These are phyloP conservation scores for Saussurea involucrata DNA, from an alignment of 129 eudicot species.

Conservation along the genomic window DNA sequence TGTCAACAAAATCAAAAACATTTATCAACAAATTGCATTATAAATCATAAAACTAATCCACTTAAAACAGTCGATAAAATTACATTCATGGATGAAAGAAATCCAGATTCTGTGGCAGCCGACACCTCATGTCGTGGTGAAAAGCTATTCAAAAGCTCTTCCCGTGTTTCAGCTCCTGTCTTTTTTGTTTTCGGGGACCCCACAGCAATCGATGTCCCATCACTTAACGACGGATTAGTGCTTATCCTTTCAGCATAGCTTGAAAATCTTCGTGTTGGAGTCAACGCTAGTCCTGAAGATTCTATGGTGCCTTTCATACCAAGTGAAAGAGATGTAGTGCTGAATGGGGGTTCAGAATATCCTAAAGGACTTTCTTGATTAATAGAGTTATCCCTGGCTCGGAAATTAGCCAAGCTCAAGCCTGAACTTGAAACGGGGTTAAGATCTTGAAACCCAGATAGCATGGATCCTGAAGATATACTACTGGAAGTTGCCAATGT, in stretches of 20 bases:
- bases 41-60: background rate
- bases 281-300: slow-evolving; percentile 44
- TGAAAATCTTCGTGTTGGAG: slow-evolving; percentile 60
- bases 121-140: slow-evolving; percentile 55
- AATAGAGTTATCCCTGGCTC: slow-evolving; percentile 41
- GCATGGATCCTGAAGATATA: slow-evolving; percentile 52
- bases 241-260: slow-evolving; percentile 96
- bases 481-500: slow-evolving; percentile 42
- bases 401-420: slow-evolving; percentile 42
- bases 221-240: slow-evolving; percentile 62
- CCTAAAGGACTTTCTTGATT: slow-evolving; percentile 50
- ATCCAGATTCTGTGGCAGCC: slow-evolving; percentile 46
- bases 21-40: background rate
- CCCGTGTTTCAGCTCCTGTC: slow-evolving; percentile 81
- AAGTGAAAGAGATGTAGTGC: slow-evolving; percentile 47
- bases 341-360: slow-evolving; percentile 46
- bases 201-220: slow-evolving; percentile 46
- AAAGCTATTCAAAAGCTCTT: slow-evolving; percentile 67
- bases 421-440: slow-evolving; percentile 33
- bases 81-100: slow-evolving; percentile 58
- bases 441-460: slow-evolving; percentile 67
- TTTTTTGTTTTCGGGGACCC: slow-evolving; percentile 90
- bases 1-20: slow-evolving; percentile 11
- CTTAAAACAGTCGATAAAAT: background rate
- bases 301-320: slow-evolving; percentile 49